phyloP scores from a whole-genome alignment of 371 early-diverging fungal species.

The Amoeboaphelidium protococcarum region DNA sequence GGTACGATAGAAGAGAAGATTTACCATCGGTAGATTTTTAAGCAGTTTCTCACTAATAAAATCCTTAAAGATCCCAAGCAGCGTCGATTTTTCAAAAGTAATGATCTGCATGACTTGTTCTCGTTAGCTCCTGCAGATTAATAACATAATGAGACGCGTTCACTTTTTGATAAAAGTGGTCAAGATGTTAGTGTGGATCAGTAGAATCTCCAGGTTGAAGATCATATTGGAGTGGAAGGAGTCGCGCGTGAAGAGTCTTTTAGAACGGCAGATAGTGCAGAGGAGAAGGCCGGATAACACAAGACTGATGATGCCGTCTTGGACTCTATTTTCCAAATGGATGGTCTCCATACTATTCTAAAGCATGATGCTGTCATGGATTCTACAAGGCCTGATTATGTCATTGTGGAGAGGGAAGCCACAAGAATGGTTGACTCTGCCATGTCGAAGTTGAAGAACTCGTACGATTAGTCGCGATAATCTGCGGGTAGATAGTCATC shows the following conservation, averaged over 20 bases:
- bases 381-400: neutral
- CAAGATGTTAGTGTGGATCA: neutral
- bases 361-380: constrained; percentile 1
- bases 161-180: neutral
- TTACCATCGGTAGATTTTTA: constrained; percentile 89
- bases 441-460: constrained; percentile 22
- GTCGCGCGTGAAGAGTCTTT: neutral
- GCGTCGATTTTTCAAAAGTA: constrained; percentile 58
- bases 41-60: constrained; percentile 81
- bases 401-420: neutral
- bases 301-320: neutral
- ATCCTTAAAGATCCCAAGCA: constrained; percentile 79
- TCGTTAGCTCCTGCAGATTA: constrained; percentile 17
- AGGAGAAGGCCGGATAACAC: neutral
- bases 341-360: neutral
- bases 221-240: neutral
- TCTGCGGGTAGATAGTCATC: too few relatives aligned
- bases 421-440: constrained; percentile 22
- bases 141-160: neutral
- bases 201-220: neutral
- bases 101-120: constrained; percentile 58
- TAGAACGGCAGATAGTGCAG: neutral
- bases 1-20: constrained; percentile 97
- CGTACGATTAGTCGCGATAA: too few relatives aligned
- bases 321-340: neutral